phyloP scores from a whole-genome alignment of 2,329 filamentous ascomycete genomes.

The Albophoma yamanashiensis region DNA sequence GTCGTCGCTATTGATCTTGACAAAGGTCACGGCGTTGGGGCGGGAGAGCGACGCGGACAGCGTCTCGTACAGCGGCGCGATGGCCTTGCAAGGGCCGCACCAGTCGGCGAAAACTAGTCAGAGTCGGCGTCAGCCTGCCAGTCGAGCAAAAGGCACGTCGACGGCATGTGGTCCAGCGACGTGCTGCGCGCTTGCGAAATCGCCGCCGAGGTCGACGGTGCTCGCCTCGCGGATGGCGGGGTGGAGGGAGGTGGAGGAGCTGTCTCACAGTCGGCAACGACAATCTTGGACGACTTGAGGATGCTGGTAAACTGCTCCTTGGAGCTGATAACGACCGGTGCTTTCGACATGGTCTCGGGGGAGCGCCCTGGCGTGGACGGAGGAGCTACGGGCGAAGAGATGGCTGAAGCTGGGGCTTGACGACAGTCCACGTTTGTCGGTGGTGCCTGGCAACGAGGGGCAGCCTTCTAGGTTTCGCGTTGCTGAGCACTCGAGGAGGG shows the following conservation, averaged over 20 bases:
- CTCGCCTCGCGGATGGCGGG: conserved; percentile 2
- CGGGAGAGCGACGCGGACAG: conserved; percentile 62
- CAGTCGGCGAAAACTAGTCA: conserved; percentile 73
- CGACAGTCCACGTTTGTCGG: not conserved
- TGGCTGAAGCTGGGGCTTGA: not conserved
- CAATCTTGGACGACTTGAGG: conserved; percentile 62
- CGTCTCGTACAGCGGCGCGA: conserved; percentile 73
- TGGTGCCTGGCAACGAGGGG: not conserved
- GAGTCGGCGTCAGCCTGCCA: conserved; percentile 8
- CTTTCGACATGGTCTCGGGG: conserved; percentile 16
- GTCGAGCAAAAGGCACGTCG: not conserved
- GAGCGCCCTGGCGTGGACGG: not conserved
- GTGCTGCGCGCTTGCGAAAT: not conserved
- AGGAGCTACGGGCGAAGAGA: not conserved
- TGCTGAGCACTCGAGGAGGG: not conserved
- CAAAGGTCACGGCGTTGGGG: conserved; percentile 66
- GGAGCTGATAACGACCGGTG: conserved; percentile 27
- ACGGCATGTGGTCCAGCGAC: no score
- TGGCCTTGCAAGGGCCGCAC: conserved; percentile 74
- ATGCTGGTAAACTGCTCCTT: conserved; percentile 55
- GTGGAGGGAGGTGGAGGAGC: not conserved
- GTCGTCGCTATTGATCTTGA: conserved; percentile 74
- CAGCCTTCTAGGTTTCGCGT: not conserved
- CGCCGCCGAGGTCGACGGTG: not conserved
- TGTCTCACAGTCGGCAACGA: conserved; percentile 80